A percentile compares a stretch with the other conserved stretches of the same genome.
Evolutionary conservation across 2,329 filamentous ascomycete species (phyloP).

Genomic region (Aspergillus piperis): DNA sequence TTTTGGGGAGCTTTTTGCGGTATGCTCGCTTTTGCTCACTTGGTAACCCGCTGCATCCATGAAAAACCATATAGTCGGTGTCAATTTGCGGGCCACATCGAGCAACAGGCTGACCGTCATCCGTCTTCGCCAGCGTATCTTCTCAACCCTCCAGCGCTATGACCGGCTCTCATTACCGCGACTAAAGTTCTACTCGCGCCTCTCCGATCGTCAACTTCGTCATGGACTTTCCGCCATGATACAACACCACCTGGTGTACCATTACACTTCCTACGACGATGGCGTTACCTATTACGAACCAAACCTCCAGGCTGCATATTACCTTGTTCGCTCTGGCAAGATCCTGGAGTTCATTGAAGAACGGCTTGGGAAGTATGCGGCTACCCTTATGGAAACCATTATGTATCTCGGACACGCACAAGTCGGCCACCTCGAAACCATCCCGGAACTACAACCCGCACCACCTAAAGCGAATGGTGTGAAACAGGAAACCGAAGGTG

Average conservation of each 20-base stretch:
- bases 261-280: conserved; percentile 65
- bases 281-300: conserved; percentile 77
- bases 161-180: conserved; percentile 73
- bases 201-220: conserved; percentile 73
- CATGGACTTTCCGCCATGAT: conserved; percentile 81
- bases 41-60: not conserved
- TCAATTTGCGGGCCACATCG: not conserved
- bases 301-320: conserved; percentile 77
- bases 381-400: conserved; percentile 72
- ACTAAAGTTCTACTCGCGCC: conserved; percentile 69
- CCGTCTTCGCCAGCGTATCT: conserved; percentile 68
- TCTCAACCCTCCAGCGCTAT: conserved; percentile 72
- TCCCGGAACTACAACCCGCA: conserved; percentile 37
- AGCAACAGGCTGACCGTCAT: conserved; percentile 8
- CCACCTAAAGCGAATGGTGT: conserved; percentile 27
- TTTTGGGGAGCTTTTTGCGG: conserved; percentile 88
- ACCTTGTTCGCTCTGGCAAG: conserved; percentile 76
- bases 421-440: conserved; percentile 47
- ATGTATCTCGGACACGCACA: conserved; percentile 75
- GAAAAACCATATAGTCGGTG: not conserved
- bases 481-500: conserved; percentile 20
- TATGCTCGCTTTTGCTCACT: conserved; percentile 52
- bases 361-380: conserved; percentile 72
- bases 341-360: conserved; percentile 74
- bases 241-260: conserved; percentile 83